Percentiles rank a stretch among this genome's conserved stretches.
These are phyloP conservation scores for Silybum marianum DNA, from an alignment of 129 eudicot genomes.

Conservation along the genomic window DNA sequence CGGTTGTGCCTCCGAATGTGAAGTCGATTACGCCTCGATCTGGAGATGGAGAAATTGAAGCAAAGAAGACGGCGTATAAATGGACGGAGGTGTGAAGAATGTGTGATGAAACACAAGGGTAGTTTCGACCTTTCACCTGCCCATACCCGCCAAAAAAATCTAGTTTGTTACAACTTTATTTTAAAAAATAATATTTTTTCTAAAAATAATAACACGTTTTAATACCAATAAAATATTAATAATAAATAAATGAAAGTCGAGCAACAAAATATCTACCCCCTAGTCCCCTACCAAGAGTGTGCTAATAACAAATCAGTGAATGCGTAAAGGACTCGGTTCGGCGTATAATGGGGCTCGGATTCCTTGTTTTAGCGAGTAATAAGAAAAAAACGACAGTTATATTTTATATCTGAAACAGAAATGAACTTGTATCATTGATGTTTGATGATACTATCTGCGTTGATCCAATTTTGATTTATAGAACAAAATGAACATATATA, in stretches of 20 bases:
- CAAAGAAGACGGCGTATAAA: slow-evolving; percentile 10
- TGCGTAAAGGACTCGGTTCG: neutral
- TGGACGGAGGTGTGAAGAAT: slow-evolving; percentile 26
- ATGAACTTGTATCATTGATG: too few species aligned
- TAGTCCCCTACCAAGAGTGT: neutral
- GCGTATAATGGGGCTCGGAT: neutral
- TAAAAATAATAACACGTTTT: neutral
- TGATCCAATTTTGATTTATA: neutral
- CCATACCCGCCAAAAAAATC: slow-evolving; percentile 14
- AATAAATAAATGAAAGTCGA: neutral
- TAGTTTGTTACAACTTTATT: neutral
- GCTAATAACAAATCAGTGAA: neutral
- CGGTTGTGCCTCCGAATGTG: neutral
- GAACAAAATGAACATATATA: too few species aligned
- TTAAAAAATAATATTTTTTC: neutral
- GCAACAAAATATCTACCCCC: neutral
- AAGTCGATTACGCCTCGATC: neutral
- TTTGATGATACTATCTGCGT: too few species aligned
- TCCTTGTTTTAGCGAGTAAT: too few species aligned
- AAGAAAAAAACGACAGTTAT: too few species aligned
- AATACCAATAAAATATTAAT: neutral
- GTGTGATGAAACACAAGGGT: slow-evolving; percentile 18
- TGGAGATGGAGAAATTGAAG: slow-evolving; percentile 12
- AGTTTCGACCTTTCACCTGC: slow-evolving; percentile 11
- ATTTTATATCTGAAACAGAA: neutral